Conservation (phyloP, 1,284 basidiomycete species). For the Moesziomyces sp. region DNA sequence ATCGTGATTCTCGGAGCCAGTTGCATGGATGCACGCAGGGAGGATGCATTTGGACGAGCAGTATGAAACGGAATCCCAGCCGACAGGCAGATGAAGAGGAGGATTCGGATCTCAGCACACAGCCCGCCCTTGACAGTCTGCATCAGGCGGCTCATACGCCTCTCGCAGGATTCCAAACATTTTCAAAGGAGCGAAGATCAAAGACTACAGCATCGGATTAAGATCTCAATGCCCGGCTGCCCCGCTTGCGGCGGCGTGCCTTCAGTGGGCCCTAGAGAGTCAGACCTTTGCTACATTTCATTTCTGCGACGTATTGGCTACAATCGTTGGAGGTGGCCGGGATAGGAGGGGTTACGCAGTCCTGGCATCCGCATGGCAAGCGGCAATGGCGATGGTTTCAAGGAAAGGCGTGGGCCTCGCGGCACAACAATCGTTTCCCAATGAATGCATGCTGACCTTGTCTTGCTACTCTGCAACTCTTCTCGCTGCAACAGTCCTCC, state of each 20-base stretch:
- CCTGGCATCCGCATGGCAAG: slow-evolving; percentile 1
- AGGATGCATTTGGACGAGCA: no score
- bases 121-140: slow-evolving; percentile 65
- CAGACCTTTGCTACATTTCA: slow-evolving; percentile 63
- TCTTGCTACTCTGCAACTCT: neutral
- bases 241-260: slow-evolving; percentile 7
- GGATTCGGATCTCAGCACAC: neutral
- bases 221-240: slow-evolving; percentile 60
- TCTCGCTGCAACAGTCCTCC: slow-evolving; percentile 48
- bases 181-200: slow-evolving; percentile 60
- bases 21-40: no score
- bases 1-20: no score
- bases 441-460: slow-evolving; percentile 6
- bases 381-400: neutral
- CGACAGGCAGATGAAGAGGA: no score
- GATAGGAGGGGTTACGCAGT: neutral
- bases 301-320: neutral
- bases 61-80: no score
- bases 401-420: no score
- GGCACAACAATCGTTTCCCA: no score
- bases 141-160: slow-evolving; percentile 49
- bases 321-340: neutral
- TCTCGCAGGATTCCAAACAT: slow-evolving; percentile 63
- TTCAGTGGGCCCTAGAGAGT: slow-evolving; percentile 63
- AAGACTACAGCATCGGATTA: slow-evolving; percentile 54